phyloP scores from a whole-genome alignment of 768 basidiomycete genomes.

The Peribolospora baueri region DNA sequence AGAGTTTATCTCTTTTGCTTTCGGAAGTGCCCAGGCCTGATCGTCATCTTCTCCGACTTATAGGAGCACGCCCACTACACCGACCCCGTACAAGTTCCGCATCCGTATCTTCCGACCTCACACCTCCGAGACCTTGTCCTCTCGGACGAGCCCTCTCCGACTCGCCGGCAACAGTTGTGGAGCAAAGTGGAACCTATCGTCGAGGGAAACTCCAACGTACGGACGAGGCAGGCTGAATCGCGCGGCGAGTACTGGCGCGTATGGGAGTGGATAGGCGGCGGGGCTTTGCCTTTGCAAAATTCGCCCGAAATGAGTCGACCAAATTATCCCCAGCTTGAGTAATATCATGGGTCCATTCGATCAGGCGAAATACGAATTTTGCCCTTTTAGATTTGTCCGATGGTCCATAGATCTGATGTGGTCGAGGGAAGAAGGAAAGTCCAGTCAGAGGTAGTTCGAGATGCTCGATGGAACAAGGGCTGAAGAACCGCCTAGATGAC shows the following conservation, averaged over 20 bases:
- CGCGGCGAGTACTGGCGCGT: slow-evolving; percentile 73
- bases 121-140: slow-evolving; percentile 71
- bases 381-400: too few relatives aligned
- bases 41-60: neutral
- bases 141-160: slow-evolving; percentile 52
- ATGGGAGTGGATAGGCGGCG: slow-evolving; percentile 62
- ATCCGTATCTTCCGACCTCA: slow-evolving; percentile 55
- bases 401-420: too few relatives aligned
- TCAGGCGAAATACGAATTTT: too few relatives aligned
- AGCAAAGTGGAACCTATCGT: slow-evolving; percentile 58
- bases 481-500: neutral
- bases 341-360: too few relatives aligned
- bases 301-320: too few relatives aligned
- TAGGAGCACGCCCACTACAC: slow-evolving; percentile 61
- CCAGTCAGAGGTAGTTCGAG: too few relatives aligned
- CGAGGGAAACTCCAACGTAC: slow-evolving; percentile 73
- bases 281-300: neutral
- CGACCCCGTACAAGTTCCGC: slow-evolving; percentile 48
- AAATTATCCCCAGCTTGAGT: too few relatives aligned
- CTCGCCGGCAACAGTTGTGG: slow-evolving; percentile 46
- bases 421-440: too few relatives aligned
- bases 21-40: neutral
- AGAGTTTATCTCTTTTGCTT: neutral
- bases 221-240: slow-evolving; percentile 55
- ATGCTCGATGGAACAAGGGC: too few relatives aligned